Conservation (phyloP, 345 rosid genomes). For the Diplotaxis tenuifolia region DNA sequence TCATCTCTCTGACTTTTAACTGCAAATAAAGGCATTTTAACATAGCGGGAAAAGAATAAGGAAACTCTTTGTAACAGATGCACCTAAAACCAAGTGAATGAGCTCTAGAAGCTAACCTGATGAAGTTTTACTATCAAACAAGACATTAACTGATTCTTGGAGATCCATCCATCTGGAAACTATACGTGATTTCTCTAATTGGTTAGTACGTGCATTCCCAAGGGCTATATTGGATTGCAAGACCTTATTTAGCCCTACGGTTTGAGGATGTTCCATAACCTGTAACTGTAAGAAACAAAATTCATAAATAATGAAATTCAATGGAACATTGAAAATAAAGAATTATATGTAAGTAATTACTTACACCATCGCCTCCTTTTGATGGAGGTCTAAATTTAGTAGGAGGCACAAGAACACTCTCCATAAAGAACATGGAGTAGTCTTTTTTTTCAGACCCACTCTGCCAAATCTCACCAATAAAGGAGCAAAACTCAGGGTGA, state of each 20-base stretch:
- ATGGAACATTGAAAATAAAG: too few species aligned
- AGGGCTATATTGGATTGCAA: conserved; percentile 59
- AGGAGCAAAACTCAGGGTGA: conserved; percentile 72
- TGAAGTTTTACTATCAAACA: conserved; percentile 80
- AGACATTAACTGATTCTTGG: conserved; percentile 73
- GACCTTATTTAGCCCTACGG: conserved; percentile 71
- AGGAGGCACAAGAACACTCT: conserved; percentile 80
- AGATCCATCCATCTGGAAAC: conserved; percentile 76
- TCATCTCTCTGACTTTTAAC: conserved; percentile 71
- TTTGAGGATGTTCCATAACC: conserved; percentile 96
- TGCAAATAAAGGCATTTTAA: too few species aligned
- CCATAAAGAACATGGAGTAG: conserved; percentile 72
- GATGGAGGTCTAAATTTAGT: conserved; percentile 85
- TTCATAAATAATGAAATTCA: too few species aligned
- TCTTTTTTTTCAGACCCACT: conserved; percentile 48
- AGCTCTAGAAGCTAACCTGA: conserved; percentile 47
- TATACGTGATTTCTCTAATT: conserved; percentile 37
- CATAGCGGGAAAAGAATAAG: conserved; percentile 4
- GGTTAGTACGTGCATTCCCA: conserved; percentile 59
- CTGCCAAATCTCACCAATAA: conserved; percentile 73
- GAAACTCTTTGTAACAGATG: too few species aligned
- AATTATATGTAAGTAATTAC: too few species aligned
- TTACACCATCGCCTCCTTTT: conserved; percentile 85
- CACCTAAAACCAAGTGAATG: conserved; percentile 12
- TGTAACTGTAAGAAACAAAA: conserved; percentile 37